phyloP scores from a whole-genome alignment of 306 rosid species.

The Casuarina cunninghamiana region DNA sequence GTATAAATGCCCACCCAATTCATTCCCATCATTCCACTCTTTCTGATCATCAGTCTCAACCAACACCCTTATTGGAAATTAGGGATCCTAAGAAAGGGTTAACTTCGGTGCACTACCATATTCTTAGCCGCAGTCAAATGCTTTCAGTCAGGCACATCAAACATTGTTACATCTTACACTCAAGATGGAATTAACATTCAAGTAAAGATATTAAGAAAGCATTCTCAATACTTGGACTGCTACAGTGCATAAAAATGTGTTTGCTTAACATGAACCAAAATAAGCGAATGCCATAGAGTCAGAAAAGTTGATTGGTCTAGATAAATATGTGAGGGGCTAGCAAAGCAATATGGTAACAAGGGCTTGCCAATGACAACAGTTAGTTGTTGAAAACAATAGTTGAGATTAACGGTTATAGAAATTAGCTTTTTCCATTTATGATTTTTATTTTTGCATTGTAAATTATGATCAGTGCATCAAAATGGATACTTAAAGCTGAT shows the following conservation, averaged over 20 bases:
- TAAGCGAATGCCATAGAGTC: not conserved
- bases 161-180: not conserved
- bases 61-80: not conserved
- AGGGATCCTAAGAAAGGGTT: not conserved
- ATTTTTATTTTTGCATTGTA: slow-evolving; percentile 1
- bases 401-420: not conserved
- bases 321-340: not conserved
- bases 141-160: not conserved
- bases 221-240: not conserved
- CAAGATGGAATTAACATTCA: not conserved
- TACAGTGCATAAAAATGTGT: too few relatives aligned
- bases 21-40: not conserved
- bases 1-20: not conserved
- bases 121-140: not conserved
- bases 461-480: not conserved
- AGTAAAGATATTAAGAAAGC: not conserved
- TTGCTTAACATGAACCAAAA: not conserved
- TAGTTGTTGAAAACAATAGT: not conserved
- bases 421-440: not conserved
- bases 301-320: not conserved
- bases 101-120: not conserved
- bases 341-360: not conserved
- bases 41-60: not conserved
- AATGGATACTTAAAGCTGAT: not conserved
- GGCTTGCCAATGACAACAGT: not conserved